Percentiles rank a stretch among this genome's conserved stretches.
Conservation (phyloP, 768 basidiomycete genomes). For the Boletus rufocinnamomeus region DNA sequence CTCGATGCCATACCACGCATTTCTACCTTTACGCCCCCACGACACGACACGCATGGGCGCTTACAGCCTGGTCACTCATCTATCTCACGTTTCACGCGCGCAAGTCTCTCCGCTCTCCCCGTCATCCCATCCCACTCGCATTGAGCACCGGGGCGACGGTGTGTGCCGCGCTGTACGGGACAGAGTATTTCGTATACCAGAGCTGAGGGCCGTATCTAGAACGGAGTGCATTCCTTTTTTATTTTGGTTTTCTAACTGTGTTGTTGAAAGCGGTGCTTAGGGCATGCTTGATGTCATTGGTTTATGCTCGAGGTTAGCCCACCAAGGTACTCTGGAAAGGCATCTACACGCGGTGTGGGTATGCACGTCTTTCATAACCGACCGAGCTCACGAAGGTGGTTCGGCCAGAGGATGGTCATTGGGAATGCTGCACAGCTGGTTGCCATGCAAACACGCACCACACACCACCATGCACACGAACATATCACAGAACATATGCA, state of each 20-base stretch:
- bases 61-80: slow-evolving; percentile 47
- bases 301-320: neutral
- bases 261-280: neutral
- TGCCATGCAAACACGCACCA: neutral
- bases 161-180: slow-evolving; percentile 32
- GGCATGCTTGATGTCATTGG: neutral
- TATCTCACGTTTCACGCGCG: slow-evolving; percentile 44
- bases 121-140: slow-evolving; percentile 37
- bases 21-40: neutral
- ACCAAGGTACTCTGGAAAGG: neutral
- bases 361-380: neutral
- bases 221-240: neutral
- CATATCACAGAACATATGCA: neutral
- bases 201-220: slow-evolving; percentile 13
- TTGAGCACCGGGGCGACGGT: slow-evolving; percentile 33
- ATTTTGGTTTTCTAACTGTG: neutral
- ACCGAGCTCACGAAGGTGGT: neutral
- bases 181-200: slow-evolving; percentile 33
- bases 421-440: neutral
- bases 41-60: neutral
- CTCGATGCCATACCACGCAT: neutral
- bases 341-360: neutral
- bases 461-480: neutral
- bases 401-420: neutral
- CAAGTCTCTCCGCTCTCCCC: slow-evolving; percentile 34